Percentiles rank a stretch among this genome's conserved stretches.
phyloP scores from a whole-genome alignment of 371 early-diverging fungal genomes.

The Mortierella sp. region DNA sequence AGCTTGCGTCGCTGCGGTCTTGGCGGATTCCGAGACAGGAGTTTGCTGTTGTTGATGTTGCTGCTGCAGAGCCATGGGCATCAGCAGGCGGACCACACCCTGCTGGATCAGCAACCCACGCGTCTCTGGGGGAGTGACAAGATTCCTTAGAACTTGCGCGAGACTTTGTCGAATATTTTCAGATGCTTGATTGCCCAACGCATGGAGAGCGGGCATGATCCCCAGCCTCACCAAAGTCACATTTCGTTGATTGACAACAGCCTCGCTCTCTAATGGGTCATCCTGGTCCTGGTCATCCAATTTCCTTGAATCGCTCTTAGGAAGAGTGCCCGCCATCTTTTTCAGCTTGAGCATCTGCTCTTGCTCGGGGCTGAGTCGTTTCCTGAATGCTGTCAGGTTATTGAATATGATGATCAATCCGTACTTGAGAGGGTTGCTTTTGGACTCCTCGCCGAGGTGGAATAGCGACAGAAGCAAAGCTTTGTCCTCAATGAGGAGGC shows the following conservation, averaged over 20 bases:
- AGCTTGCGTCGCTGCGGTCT: slow-evolving; percentile 78
- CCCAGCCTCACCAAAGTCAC: slow-evolving; percentile 68
- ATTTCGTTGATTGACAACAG: slow-evolving; percentile 73
- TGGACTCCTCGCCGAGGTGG: slow-evolving; percentile 62
- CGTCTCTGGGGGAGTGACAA: slow-evolving; percentile 77
- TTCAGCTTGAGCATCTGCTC: slow-evolving; percentile 83
- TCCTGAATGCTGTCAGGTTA: slow-evolving; percentile 79
- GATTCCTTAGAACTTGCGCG: slow-evolving; percentile 74
- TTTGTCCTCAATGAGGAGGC: slow-evolving; percentile 66
- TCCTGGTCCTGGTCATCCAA: slow-evolving; percentile 46
- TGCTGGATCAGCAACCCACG: slow-evolving; percentile 89
- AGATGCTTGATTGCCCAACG: slow-evolving; percentile 68
- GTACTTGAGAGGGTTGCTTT: slow-evolving; percentile 62
- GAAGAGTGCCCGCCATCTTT: slow-evolving; percentile 69
- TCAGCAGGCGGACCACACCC: slow-evolving; percentile 79
- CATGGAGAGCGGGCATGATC: slow-evolving; percentile 67
- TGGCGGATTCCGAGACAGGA: slow-evolving; percentile 34
- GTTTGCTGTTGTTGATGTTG: slow-evolving; percentile 19
- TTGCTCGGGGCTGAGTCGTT: slow-evolving; percentile 81
- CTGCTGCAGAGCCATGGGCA: slow-evolving; percentile 61
- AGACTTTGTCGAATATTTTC: slow-evolving; percentile 70
- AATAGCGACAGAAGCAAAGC: slow-evolving; percentile 70
- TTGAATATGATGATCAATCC: slow-evolving; percentile 78
- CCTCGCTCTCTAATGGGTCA: slow-evolving; percentile 69
- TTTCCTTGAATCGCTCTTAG: slow-evolving; percentile 57